phyloP scores from a whole-genome alignment of 2,329 filamentous ascomycete species.

The Aspergillus aculeatus region DNA sequence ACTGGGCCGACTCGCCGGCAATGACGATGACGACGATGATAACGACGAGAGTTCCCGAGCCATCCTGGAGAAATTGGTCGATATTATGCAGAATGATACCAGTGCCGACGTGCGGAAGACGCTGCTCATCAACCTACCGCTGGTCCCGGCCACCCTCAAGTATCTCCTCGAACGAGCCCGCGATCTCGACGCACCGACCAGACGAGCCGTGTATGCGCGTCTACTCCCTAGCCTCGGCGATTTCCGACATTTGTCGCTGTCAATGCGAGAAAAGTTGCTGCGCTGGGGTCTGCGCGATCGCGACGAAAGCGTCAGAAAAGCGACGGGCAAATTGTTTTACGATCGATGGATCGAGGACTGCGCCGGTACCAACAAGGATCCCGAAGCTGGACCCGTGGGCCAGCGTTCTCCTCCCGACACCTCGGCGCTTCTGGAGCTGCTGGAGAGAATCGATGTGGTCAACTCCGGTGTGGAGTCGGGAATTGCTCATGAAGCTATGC shows the following conservation, averaged over 20 bases:
- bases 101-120: slow-evolving; percentile 90
- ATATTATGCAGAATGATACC: slow-evolving; percentile 88
- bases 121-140: slow-evolving; percentile 84
- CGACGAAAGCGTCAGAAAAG: slow-evolving; percentile 91
- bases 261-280: slow-evolving; percentile 91
- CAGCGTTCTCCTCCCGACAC: slow-evolving; percentile 65
- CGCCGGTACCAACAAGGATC: slow-evolving; percentile 64
- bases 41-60: slow-evolving; percentile 65
- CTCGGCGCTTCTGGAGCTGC: slow-evolving; percentile 81
- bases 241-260: slow-evolving; percentile 88
- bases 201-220: slow-evolving; percentile 81
- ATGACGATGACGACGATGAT: slow-evolving; percentile 66
- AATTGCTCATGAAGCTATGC: slow-evolving; percentile 91
- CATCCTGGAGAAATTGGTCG: slow-evolving; percentile 77
- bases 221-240: slow-evolving; percentile 86
- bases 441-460: slow-evolving; percentile 91
- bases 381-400: slow-evolving; percentile 51
- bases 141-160: slow-evolving; percentile 76
- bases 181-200: slow-evolving; percentile 80
- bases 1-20: slow-evolving; percentile 78
- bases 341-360: slow-evolving; percentile 99
- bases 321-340: slow-evolving; percentile 82
- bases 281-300: slow-evolving; percentile 92
- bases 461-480: slow-evolving; percentile 88
- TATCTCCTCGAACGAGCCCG: slow-evolving; percentile 87